Base-by-base conservation (phyloP, 805 yeast species). In the Scheffersomyces ergatensis region DNA sequence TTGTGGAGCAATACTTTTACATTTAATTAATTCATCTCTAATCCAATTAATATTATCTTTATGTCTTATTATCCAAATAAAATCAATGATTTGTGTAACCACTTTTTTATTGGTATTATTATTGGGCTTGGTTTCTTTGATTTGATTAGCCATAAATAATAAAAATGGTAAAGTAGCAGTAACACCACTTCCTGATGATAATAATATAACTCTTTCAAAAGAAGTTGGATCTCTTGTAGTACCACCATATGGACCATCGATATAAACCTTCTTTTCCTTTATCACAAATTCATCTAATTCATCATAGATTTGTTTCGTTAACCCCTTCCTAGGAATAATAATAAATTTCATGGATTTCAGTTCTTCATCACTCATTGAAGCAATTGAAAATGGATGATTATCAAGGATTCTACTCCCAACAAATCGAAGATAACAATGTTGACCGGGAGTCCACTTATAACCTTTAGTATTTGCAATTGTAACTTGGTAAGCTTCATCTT, bases 231-330 rank as follows among this genome's bases (percentile, higher is more conserved):
- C 74, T 50, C 84, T 63, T 13, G 62, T 48, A 36, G 71, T 48
- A 1, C 82, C 83, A 14, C 84, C 83, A 44, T 76, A 78, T 3
- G 84, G 81, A 1, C 84, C 84, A 49, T 78, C 83, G 15, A 76
- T 52, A 42, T 46, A 69, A 0, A 74, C 72, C 25, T 58, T 59
- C 37, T 58, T 57, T 23, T 60, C 46, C 13, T 51, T 47, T 2
- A 50, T 37, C 0, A 54, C 46, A 17, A 50, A 52, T 9, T 62
- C 61, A 8, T 68, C 63, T 38, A 67, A 47, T 39, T 57, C 57
- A 11, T 54, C 38, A 36, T 54, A 54, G 3, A 77, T 45, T 11
- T 47, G 48, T 33, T 45, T 58, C 1, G 84, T 78, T 33, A 77
- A 54, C 0, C 84, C 84, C 3, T 54, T 57, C 41, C 67, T 64